Conservation (phyloP, 495 filamentous ascomycete species). For the Penicillium nucicola region DNA sequence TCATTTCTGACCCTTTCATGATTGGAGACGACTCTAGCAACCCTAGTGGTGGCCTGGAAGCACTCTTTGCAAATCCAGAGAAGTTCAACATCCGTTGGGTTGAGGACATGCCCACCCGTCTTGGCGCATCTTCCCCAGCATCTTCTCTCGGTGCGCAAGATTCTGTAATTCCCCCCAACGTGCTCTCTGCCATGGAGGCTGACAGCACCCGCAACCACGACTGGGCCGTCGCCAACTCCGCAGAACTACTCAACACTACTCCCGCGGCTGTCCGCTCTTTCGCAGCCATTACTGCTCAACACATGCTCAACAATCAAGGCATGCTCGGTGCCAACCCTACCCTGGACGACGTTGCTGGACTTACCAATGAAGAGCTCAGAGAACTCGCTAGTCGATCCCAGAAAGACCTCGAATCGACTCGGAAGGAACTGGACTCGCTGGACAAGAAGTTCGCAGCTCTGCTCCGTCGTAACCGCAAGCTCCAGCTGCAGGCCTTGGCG, state of each 20-base stretch:
- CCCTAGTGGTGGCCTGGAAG: conserved; percentile 41
- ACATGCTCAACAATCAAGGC: conserved; percentile 37
- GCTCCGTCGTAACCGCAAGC: conserved; percentile 49
- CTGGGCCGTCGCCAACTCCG: conserved; percentile 44
- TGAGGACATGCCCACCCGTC: conserved; percentile 26
- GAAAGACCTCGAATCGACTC: conserved; percentile 39
- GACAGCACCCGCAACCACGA: conserved; percentile 43
- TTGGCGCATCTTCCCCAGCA: conserved; percentile 26
- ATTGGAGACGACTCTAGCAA: conserved; percentile 40
- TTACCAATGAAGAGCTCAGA: conserved; percentile 43
- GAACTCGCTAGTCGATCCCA: conserved; percentile 35
- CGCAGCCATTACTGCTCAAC: conserved; percentile 39
- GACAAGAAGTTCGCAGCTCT: conserved; percentile 47
- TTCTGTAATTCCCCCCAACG: conserved; percentile 33
- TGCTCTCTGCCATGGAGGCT: conserved; percentile 43
- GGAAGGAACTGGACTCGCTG: conserved; percentile 42
- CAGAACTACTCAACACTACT: conserved; percentile 40
- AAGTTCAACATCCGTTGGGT: conserved; percentile 45
- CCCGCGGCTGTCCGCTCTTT: conserved; percentile 43
- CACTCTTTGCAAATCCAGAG: conserved; percentile 41
- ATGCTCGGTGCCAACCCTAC: conserved; percentile 32
- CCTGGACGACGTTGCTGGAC: conserved; percentile 39
- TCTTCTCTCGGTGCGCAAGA: conserved; percentile 22
- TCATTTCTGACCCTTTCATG: conserved; percentile 24
- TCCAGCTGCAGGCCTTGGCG: conserved; percentile 39